phyloP scores from a whole-genome alignment of 148 eudicot genomes.

The Rhododendron williamsianum region DNA sequence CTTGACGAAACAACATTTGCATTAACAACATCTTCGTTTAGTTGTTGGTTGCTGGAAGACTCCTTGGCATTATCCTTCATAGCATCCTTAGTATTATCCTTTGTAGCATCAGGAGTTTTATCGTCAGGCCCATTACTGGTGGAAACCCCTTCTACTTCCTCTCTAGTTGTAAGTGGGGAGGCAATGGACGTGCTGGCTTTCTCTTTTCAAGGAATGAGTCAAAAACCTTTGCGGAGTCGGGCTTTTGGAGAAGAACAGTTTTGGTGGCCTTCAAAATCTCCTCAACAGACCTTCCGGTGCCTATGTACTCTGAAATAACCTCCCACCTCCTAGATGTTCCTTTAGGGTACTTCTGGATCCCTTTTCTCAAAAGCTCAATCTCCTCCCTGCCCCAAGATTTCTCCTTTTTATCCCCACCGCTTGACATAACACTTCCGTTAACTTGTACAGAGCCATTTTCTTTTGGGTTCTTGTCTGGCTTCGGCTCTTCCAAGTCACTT shows the following conservation, averaged over 20 bases:
- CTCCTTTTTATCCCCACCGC: conserved; percentile 60
- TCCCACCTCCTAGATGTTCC: conserved; percentile 99
- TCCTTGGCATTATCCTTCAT: conserved; percentile 14
- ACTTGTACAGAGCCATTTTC: conserved; percentile 40
- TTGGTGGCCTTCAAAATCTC: conserved; percentile 95
- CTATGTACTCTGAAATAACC: conserved; percentile 83
- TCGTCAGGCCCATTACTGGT: conserved; percentile 11
- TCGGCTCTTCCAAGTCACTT: conserved; percentile 33
- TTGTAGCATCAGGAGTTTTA: background rate
- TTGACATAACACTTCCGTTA: conserved; percentile 33
- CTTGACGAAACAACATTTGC: conserved; percentile 29
- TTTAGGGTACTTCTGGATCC: conserved; percentile 73
- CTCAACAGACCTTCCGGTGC: conserved; percentile 86
- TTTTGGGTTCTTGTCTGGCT: conserved; percentile 31
- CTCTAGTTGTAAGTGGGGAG: conserved; percentile 91
- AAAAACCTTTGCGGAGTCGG: conserved; percentile 84
- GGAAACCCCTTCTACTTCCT: conserved; percentile 40
- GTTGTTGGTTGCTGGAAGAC: conserved; percentile 20
- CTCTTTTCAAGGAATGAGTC: conserved; percentile 97
- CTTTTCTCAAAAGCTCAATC: conserved; percentile 86
- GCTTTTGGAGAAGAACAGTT: conserved; percentile 94
- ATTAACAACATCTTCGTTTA: conserved; percentile 12
- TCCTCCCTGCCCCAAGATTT: conserved; percentile 89
- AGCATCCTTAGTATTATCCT: conserved; percentile 10
- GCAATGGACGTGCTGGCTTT: conserved; percentile 73